phyloP scores from a whole-genome alignment of 2,329 filamentous ascomycete genomes.

The Talaromyces pinophilus region DNA sequence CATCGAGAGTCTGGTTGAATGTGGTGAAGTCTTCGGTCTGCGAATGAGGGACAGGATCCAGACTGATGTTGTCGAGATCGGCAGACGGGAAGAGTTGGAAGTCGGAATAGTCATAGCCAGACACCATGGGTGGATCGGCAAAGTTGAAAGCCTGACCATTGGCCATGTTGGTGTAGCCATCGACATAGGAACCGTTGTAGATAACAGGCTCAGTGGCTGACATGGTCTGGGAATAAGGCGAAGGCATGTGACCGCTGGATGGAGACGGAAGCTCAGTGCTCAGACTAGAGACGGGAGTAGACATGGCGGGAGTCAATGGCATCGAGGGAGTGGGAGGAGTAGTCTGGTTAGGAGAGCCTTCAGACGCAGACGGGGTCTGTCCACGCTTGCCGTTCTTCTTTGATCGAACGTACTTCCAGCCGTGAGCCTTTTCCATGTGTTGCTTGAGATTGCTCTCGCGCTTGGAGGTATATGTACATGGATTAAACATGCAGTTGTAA shows the following conservation, averaged over 20 bases:
- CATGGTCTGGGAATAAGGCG: constrained; percentile 16
- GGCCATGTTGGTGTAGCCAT: constrained; percentile 15
- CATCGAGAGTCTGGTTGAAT: constrained; percentile 15
- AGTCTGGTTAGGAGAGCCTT: constrained; percentile 15
- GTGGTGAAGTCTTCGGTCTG: constrained; percentile 14
- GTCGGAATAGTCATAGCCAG: constrained; percentile 15
- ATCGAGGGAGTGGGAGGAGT: constrained; percentile 3
- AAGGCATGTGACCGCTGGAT: constrained; percentile 20
- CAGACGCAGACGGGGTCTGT: constrained; percentile 18
- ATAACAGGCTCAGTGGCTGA: constrained; percentile 4
- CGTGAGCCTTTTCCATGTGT: constrained; percentile 97
- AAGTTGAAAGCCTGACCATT: constrained; percentile 18
- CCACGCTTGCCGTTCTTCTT: constrained; percentile 81
- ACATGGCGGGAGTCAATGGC: constrained; percentile 23
- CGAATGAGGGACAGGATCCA: constrained; percentile 14
- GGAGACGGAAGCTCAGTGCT: constrained; percentile 22
- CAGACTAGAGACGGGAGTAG: constrained; percentile 21
- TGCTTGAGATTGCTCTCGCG: constrained; percentile 96
- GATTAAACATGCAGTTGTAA: constrained; percentile 78
- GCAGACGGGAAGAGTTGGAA: constrained; percentile 21
- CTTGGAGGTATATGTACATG: constrained; percentile 92
- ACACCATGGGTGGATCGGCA: constrained; percentile 16
- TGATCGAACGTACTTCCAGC: constrained; percentile 85
- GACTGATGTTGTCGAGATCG: constrained; percentile 14
- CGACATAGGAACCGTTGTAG: constrained; percentile 12